Base-by-base conservation (phyloP, 495 filamentous ascomycete species). In the Xylaria scruposa region DNA sequence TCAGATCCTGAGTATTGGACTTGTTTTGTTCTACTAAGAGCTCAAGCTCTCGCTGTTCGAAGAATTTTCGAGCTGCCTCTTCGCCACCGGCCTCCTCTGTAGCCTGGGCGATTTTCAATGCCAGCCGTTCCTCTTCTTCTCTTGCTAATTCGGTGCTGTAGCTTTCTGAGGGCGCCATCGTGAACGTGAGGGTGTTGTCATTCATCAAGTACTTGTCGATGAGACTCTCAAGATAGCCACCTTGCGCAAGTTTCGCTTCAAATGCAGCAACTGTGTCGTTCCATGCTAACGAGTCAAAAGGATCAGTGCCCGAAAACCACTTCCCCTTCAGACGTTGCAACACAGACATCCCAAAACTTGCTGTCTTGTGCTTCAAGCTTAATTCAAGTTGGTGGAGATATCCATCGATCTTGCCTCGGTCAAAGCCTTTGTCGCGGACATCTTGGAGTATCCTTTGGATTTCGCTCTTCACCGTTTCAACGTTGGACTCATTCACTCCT, bases 301-400 rank as follows among this genome's bases (percentile, higher is more conserved):
- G 97, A 80, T 98, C 93, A 15, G 93, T 87, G 17, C 96, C 96
- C 69, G 96, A 96, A 80, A 98, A 97, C 96, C 96, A 99, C 36
- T 90, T 90, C 4, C 93, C 91, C 67, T 96, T 92, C 67, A 97
- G 85, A 58, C 94, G 87, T 74, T 97, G 92, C 85, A 98, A 92
- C 2, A 99, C 82, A 54, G 90, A 90, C 87, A 98, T 92, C 29
- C 96, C 96, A 76, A 99, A 98, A 73, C 92, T 92, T 44, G 96
- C 92, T 1, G 93, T 97, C 82, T 98, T 98, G 81, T 98, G 95
- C 77, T 97, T 97, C 31, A 98, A 83, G 12, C 89, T 85, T 44
- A 99, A 85, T 76, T 99, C 96, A 12, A 98, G 85, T 80, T 97
- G 94, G 79, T 99, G 96, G 49, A 98, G 87, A 75, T 96, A 91